phyloP scores from a whole-genome alignment of 441 rosid species.

The Populus hybrid region DNA sequence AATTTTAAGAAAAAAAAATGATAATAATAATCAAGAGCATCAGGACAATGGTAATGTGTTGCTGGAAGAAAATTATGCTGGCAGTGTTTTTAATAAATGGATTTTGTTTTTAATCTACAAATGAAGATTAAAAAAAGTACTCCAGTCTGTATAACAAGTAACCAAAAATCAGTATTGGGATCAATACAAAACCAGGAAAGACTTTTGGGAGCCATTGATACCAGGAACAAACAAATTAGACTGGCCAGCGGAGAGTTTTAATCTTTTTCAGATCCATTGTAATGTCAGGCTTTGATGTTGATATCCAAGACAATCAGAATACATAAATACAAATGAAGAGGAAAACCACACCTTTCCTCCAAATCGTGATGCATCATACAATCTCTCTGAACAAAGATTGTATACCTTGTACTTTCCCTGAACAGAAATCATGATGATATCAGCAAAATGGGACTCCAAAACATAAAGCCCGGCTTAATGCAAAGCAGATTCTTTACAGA shows the following conservation, averaged over 20 bases:
- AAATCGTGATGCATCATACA: constrained; percentile 73
- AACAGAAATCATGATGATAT: constrained; percentile 21
- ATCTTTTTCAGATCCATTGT: neutral
- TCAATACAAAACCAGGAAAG: neutral
- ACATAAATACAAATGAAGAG: constrained; percentile 22
- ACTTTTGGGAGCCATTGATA: neutral
- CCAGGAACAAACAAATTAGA: neutral
- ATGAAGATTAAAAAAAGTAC: neutral
- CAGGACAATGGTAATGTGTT: neutral
- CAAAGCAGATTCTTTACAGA: neutral
- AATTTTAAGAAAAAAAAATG: no score
- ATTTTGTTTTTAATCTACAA: neutral
- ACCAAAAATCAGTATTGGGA: neutral
- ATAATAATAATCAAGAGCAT: neutral
- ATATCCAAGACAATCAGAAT: neutral
- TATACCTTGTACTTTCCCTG: constrained; percentile 86
- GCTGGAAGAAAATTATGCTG: neutral
- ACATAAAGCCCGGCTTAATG: neutral
- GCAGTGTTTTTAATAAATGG: neutral
- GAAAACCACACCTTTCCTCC: constrained; percentile 55
- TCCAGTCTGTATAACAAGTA: neutral
- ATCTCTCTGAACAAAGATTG: constrained; percentile 83
- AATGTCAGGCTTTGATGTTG: neutral
- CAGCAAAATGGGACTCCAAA: constrained; percentile 8
- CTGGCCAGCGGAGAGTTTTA: neutral